Percentiles rank a stretch among this genome's conserved stretches.
phyloP scores from a whole-genome alignment of 805 yeast species.

The Ogataea methanolica region DNA sequence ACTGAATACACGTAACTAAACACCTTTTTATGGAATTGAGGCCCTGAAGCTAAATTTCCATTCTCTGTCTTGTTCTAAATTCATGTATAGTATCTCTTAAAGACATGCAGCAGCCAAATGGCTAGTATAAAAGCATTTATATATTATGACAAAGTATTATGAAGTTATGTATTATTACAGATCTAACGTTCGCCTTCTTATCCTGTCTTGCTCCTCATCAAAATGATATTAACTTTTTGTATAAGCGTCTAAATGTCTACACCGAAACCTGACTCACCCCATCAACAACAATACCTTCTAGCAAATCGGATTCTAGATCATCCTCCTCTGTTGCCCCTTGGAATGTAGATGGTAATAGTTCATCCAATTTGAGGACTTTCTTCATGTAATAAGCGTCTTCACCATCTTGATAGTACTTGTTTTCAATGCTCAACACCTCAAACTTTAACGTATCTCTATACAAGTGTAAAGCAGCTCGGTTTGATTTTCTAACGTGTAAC shows the following conservation, averaged over 20 bases:
- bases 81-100: too few species aligned
- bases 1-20: too few species aligned
- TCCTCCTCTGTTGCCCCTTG: conserved; percentile 48
- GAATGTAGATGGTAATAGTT: conserved; percentile 53
- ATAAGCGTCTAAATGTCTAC: neutral
- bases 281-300: conserved; percentile 30
- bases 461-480: conserved; percentile 88
- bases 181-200: too few species aligned
- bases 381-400: conserved; percentile 98
- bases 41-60: too few species aligned
- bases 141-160: too few species aligned
- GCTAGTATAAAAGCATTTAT: too few species aligned
- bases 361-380: conserved; percentile 57
- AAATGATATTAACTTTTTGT: neutral
- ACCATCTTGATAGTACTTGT: conserved; percentile 91
- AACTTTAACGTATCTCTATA: conserved; percentile 82
- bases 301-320: conserved; percentile 47
- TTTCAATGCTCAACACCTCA: conserved; percentile 77
- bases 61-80: too few species aligned
- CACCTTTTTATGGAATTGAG: too few species aligned
- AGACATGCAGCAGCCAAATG: too few species aligned
- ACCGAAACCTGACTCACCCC: conserved; percentile 6
- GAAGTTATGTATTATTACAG: too few species aligned
- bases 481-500: conserved; percentile 89
- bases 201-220: neutral